Base-by-base conservation (phyloP, 179 eudicot species). In the Gypsophila paniculata region DNA sequence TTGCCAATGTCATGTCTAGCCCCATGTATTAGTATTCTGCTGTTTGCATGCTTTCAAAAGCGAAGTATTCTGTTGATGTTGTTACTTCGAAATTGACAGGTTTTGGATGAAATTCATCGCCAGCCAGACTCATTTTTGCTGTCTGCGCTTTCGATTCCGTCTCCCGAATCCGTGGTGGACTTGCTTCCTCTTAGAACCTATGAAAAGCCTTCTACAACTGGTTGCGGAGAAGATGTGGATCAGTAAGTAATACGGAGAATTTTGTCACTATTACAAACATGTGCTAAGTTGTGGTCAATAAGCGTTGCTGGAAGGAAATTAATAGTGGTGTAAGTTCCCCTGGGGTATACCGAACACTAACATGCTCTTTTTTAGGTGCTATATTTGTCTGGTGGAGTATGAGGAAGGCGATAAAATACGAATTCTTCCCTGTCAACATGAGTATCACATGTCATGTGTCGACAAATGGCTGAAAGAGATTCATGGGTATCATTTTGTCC, bases 381-480 rank as follows among this genome's bases (percentile, higher is more conserved):
- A 90, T 77, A 91, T 90, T 26, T 91, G 97, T 81, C 82, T 91
- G 72, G 84, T 79, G 61, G 96, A 90, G 77, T 91, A 90, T 19
- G 91, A 85, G 72, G 83, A 79, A 59, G 90, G 84, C 39, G 93
- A 90, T 68, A 75, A 83, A 76, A 85, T 91, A 69, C 83, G 96
- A 72, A 78, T 88, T 48, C 91, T 90, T 63, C 97, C 96, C 5
- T 91, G 97, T 80, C 82, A 78, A 44, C 97, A 91, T 67, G 91
- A 85, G 76, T 90, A 77, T 74, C 97, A 91, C 79, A 59, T 84
- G 86, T 39, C 84, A 44, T 91, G 96, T 62, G 88, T 91, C 38
- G 97, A 91, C 79, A 90, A 90, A 79, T 91, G 97, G 97, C 93
- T 91, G 46, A 91, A 88, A 83, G 96, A 91, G 82, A 82, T 91